Percentiles rank a stretch among this genome's conserved stretches.
phyloP scores from a whole-genome alignment of 2,329 filamentous ascomycete genomes.

The Metarhizium guizhouense region DNA sequence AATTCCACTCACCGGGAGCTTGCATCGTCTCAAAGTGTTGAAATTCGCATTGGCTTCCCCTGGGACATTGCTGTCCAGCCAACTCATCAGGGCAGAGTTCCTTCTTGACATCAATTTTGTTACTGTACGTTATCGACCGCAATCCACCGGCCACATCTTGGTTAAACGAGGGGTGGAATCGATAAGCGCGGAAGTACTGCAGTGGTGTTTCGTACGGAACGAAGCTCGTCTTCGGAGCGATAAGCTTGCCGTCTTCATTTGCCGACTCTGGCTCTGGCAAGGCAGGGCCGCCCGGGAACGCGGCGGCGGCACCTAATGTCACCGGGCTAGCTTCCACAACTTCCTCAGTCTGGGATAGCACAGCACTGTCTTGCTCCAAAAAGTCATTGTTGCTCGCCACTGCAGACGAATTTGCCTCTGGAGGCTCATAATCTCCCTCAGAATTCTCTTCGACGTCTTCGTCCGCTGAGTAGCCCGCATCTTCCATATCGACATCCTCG shows the following conservation, averaged over 20 bases:
- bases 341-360: neutral
- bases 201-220: slow-evolving; percentile 75
- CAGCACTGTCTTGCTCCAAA: slow-evolving; percentile 4
- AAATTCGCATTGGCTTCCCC: slow-evolving; percentile 61
- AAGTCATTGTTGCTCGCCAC: neutral
- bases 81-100: slow-evolving; percentile 71
- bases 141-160: slow-evolving; percentile 65
- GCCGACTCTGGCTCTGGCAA: slow-evolving; percentile 6
- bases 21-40: slow-evolving; percentile 60
- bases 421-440: slow-evolving; percentile 46
- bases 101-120: slow-evolving; percentile 70
- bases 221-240: slow-evolving; percentile 16
- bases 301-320: neutral
- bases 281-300: slow-evolving; percentile 10
- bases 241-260: slow-evolving; percentile 2
- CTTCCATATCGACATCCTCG: slow-evolving; percentile 12
- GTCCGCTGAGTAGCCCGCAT: slow-evolving; percentile 26
- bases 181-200: slow-evolving; percentile 74
- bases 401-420: slow-evolving; percentile 23
- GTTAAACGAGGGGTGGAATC: slow-evolving; percentile 74
- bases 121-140: slow-evolving; percentile 87
- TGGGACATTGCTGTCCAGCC: slow-evolving; percentile 57
- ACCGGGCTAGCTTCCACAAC: neutral
- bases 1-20: slow-evolving; percentile 26
- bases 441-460: slow-evolving; percentile 26